Evolutionary conservation across 2,329 filamentous ascomycete genomes (phyloP).

Genomic region (Coniella lustricola): DNA sequence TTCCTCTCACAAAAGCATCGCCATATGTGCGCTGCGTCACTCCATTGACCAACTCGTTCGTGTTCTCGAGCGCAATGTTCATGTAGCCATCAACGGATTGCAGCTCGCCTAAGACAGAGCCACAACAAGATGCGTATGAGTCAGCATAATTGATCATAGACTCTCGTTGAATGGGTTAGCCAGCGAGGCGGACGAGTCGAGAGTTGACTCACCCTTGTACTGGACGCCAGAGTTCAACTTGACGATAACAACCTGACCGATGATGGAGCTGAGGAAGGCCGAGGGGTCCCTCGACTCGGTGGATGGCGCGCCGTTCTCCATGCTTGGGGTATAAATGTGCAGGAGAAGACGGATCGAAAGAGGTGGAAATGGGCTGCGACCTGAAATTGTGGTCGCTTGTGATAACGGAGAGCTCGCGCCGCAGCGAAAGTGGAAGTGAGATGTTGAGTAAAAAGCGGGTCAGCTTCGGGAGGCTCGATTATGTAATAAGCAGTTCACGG

Average conservation of each 20-base stretch:
- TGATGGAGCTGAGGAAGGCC: slow-evolving; percentile 88
- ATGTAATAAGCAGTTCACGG: too few species aligned
- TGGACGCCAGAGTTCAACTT: slow-evolving; percentile 98
- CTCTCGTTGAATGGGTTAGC: neutral
- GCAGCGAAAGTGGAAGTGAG: too few species aligned
- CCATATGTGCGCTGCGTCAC: slow-evolving; percentile 77
- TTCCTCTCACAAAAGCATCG: slow-evolving; percentile 91
- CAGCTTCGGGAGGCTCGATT: too few species aligned
- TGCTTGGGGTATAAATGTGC: slow-evolving; percentile 28
- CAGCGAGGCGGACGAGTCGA: slow-evolving; percentile 11
- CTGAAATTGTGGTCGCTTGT: too few species aligned
- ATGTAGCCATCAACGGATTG: slow-evolving; percentile 98
- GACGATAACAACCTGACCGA: slow-evolving; percentile 87
- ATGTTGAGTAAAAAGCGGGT: too few species aligned
- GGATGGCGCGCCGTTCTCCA: slow-evolving; percentile 66
- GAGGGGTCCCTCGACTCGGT: slow-evolving; percentile 87
- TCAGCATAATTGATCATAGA: too few species aligned
- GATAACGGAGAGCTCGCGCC: too few species aligned
- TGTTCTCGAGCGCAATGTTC: slow-evolving; percentile 98
- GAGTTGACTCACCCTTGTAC: slow-evolving; percentile 69
- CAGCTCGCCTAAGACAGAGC: slow-evolving; percentile 61
- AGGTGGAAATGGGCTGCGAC: too few species aligned
- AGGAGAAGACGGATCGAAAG: too few species aligned
- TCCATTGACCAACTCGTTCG: slow-evolving; percentile 84
- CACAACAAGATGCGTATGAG: too few species aligned